These are phyloP conservation scores for Jimgerdemannia lactiflua DNA, from an alignment of 192 early-diverging fungal genomes.

Conservation along the genomic window DNA sequence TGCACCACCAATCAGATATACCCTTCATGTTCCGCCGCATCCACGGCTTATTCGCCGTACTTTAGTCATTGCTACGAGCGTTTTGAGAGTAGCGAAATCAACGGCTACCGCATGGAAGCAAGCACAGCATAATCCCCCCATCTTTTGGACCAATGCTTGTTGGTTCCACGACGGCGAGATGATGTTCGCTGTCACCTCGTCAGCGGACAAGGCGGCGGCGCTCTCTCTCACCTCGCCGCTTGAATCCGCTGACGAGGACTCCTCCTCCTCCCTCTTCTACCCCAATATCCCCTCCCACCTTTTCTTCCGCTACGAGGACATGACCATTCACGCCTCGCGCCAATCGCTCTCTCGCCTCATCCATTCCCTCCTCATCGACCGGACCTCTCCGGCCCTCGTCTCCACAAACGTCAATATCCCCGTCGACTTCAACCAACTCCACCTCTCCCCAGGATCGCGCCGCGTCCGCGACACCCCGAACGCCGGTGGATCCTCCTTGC, in stretches of 20 bases:
- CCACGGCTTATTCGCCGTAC: not conserved
- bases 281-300: not conserved
- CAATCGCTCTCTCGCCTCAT: not conserved
- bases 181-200: not conserved
- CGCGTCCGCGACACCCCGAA: conserved; percentile 28
- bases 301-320: not conserved
- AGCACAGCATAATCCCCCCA: not conserved
- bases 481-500: conserved; percentile 43
- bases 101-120: not conserved
- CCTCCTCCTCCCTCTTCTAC: not conserved
- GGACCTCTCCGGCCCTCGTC: not conserved
- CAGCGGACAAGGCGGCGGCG: not conserved
- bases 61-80: not conserved
- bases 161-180: not conserved
- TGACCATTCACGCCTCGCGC: conserved; percentile 2
- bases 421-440: not conserved
- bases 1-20: not conserved
- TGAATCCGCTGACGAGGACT: not conserved
- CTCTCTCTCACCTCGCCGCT: too few species aligned
- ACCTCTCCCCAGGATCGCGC: not conserved
- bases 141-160: not conserved
- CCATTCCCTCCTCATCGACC: not conserved
- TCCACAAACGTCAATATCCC: not conserved
- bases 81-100: not conserved
- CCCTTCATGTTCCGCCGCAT: not conserved